Percentiles rank a stretch among this genome's conserved stretches.
These are phyloP conservation scores for Didymellaceae sp. DNA, from an alignment of 2,329 filamentous ascomycete genomes.

Conservation along the genomic window DNA sequence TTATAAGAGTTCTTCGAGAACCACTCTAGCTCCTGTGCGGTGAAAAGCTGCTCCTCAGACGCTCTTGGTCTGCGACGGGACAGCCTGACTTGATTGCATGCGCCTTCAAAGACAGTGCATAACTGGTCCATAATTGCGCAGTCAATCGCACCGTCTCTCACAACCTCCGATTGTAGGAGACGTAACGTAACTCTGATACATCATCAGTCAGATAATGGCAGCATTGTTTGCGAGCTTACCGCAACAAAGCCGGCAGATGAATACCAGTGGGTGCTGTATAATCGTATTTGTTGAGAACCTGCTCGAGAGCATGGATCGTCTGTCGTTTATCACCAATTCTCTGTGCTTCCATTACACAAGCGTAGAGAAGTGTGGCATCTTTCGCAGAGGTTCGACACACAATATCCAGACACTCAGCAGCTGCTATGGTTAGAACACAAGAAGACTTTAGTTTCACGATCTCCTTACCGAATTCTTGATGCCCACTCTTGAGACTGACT, in stretches of 20 bases:
- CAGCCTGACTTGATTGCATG: slow-evolving; percentile 56
- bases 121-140: slow-evolving; percentile 54
- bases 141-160: slow-evolving; percentile 37
- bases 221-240: slow-evolving; percentile 53
- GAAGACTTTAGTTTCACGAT: background rate
- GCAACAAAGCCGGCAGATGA: slow-evolving; percentile 68
- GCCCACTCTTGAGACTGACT: slow-evolving; percentile 65
- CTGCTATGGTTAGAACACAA: slow-evolving; percentile 45
- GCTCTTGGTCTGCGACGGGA: slow-evolving; percentile 51
- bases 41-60: slow-evolving; percentile 58
- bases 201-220: slow-evolving; percentile 16
- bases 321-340: slow-evolving; percentile 66
- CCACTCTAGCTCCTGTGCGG: slow-evolving; percentile 75
- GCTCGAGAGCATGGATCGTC: slow-evolving; percentile 65
- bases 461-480: slow-evolving; percentile 59
- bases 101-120: slow-evolving; percentile 61
- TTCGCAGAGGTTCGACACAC: slow-evolving; percentile 62
- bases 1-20: slow-evolving; percentile 86
- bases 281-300: slow-evolving; percentile 64
- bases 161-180: slow-evolving; percentile 54
- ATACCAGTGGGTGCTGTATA: slow-evolving; percentile 56
- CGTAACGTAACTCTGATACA: slow-evolving; percentile 51
- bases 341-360: slow-evolving; percentile 80
- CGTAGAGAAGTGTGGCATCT: slow-evolving; percentile 72
- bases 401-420: slow-evolving; percentile 67